Conservation (phyloP, 768 basidiomycete species). For the Lactarius sp. region DNA sequence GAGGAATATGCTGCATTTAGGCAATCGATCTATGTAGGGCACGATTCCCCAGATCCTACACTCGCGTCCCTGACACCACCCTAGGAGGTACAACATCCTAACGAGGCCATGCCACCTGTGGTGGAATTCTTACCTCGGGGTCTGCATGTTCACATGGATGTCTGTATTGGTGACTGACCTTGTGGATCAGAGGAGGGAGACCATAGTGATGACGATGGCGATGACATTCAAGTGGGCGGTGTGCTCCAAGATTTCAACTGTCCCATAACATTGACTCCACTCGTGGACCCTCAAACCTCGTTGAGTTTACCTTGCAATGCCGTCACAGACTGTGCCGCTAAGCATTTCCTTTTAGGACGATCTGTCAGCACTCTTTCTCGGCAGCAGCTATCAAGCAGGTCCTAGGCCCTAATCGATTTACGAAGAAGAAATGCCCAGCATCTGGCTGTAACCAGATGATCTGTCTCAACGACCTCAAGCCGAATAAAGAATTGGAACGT, state of each 20-base stretch:
- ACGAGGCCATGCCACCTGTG: constrained; percentile 68
- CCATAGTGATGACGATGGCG: constrained; percentile 76
- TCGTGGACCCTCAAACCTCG: constrained; percentile 80
- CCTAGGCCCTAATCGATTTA: constrained; percentile 38
- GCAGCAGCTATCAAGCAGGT: constrained; percentile 61
- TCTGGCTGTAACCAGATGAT: constrained; percentile 66
- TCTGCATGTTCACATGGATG: constrained; percentile 29
- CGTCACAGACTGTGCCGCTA: constrained; percentile 8
- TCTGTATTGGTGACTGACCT: constrained; percentile 6
- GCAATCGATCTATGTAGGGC: constrained; percentile 47
- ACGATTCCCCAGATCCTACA: not conserved
- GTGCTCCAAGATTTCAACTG: constrained; percentile 80
- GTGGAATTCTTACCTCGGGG: constrained; percentile 69
- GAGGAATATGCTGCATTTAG: constrained; percentile 58
- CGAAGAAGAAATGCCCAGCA: constrained; percentile 53
- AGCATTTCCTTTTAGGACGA: constrained; percentile 37
- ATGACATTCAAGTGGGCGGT: constrained; percentile 86
- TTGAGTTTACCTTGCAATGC: constrained; percentile 36
- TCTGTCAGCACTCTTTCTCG: constrained; percentile 84
- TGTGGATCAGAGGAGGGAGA: constrained; percentile 66
- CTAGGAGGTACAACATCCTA: constrained; percentile 65
- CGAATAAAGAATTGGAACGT: constrained; percentile 56
- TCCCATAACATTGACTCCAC: constrained; percentile 64
- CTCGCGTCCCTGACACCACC: constrained; percentile 2
- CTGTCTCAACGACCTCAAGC: constrained; percentile 44